Base-by-base conservation (phyloP, 1,284 basidiomycete species). In the Irpex sp. region DNA sequence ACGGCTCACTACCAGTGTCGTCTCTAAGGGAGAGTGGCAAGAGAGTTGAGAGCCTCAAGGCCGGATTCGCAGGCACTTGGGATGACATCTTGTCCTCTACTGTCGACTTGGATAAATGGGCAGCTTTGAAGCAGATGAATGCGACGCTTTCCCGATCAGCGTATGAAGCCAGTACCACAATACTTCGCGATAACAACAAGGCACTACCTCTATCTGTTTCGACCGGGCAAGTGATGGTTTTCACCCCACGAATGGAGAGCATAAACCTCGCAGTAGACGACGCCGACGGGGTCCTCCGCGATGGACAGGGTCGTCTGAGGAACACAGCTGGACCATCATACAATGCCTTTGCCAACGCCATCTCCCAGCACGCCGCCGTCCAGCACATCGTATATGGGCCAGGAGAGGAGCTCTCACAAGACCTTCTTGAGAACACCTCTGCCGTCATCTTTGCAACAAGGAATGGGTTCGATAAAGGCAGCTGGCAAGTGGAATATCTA, bases 191-290 rank as follows among this genome's bases (percentile, higher is more conserved):
- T 37, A 72, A 74, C 0, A 64, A 67, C 7, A 59, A 63, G 1
- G 67, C 76, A 5, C 64, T 84, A 1, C 83, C 83, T 0, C 69
- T 81, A 47, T 49, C 39, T 3, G 19, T 35, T 65, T 7, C 63
- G 60, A 11, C 59, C 0, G 71, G 65, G 1, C 69, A 69, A 2
- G 72, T 84, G 4, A 58, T 82, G 13, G 73, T 89, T 36, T 77
- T 86, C 68, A 87, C 86, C 0, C 89, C 89, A 0, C 73, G 73
- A 50, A 77, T 78, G 75, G 82, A 85, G 70, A 79, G 79, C 13
- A 71, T 88, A 50, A 89, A 89, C 72, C 76, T 73, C 57, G 87
- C 86, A 0, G 84, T 89, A 11, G 88, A 88, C 64, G 84, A 84
- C 58, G 78, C 76, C 0, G 82, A 83, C 37, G 79, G 77, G 6